Base-by-base conservation (phyloP, 306 rosid species). In the Citrullus colocynthis region DNA sequence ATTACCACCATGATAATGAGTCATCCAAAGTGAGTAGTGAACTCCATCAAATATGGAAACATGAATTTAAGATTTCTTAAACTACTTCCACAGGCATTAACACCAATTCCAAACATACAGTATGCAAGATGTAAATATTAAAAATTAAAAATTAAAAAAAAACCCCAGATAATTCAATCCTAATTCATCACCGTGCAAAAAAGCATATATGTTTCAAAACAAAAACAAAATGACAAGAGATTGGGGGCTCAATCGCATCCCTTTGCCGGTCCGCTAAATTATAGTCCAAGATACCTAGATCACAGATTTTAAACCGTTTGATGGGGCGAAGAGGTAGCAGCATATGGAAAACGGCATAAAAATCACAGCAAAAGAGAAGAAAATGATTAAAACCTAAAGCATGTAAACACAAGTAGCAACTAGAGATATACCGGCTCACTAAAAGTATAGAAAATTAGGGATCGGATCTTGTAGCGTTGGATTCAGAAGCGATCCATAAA, bases 401-500 rank as follows among this genome's bases (percentile, higher is more conserved):
- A 74, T 15, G 32, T 16, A 30, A 51, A 4, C 58, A 37, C 18
- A 54, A 49, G 62, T 73, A 28, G 59, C 21, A 13, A 24, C 15
- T 17, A 49, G 49, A 0, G 42, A 28, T 30, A 51, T 15, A 73
- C 60, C 61, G 28, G 41, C 58, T 71, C 39, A 13, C 24, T 21
- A 45, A 70, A 20, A 71, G 75, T 24, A 73, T n/a, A 30, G 28
- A 73, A 73, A 28, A 30, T 74, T 32, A 34, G 77, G 77, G 77
- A 17, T 74, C 49, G n/a, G 63, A 54, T 74, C 62, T 5, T 54
- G 78, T 17, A 72, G 32, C 63, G 18, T 52, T 4, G 24, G 30
- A 73, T 73, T 59, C 77, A 73, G 76, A 70, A 45, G 36, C n/a
- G 34, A 45, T 70, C 39, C 75, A 72, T 18, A 7, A 49, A 72